A percentile compares a stretch with the other conserved stretches of the same genome.
These are phyloP conservation scores for Chrysosphaeria jannelii DNA, from an alignment of 2,329 filamentous ascomycete genomes.

Conservation along the genomic window DNA sequence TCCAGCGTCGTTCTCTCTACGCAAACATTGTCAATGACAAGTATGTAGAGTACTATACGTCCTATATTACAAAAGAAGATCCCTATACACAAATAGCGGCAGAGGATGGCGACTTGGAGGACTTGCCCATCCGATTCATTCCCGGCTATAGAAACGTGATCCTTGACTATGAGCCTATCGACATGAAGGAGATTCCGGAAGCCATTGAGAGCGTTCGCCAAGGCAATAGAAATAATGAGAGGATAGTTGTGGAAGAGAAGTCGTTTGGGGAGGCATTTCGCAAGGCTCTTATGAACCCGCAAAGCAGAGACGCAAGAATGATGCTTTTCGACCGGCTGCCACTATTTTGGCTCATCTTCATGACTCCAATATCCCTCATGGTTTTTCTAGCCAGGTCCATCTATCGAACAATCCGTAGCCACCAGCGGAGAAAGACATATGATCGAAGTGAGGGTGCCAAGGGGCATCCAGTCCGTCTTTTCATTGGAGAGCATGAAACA, in stretches of 20 bases:
- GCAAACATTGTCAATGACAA: slow-evolving; percentile 69
- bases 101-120: slow-evolving; percentile 19
- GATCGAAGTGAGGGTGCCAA: no score
- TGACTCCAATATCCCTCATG: slow-evolving; percentile 42
- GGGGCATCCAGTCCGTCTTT: no score
- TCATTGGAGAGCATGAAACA: no score
- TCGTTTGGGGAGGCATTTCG: slow-evolving; percentile 1
- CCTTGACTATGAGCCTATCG: slow-evolving; percentile 32
- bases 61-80: slow-evolving; percentile 44
- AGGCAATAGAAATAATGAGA: neutral
- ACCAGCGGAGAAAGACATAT: slow-evolving; percentile 51
- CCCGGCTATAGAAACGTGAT: slow-evolving; percentile 46
- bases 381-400: slow-evolving; percentile 47
- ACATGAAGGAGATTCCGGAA: slow-evolving; percentile 17
- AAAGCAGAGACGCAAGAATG: slow-evolving; percentile 2
- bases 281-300: slow-evolving; percentile 2
- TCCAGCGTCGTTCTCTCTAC: slow-evolving; percentile 52
- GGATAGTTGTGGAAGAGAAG: no score
- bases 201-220: neutral
- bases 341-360: slow-evolving; percentile 29
- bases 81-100: slow-evolving; percentile 24
- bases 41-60: slow-evolving; percentile 58
- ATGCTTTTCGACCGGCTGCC: slow-evolving; percentile 10
- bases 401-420: slow-evolving; percentile 47
- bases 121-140: slow-evolving; percentile 41